Evolutionary conservation across 495 filamentous ascomycete genomes (phyloP), one percentile per base, ranked within the genome.

Genomic region (Penicillium paradoxum): DNA sequence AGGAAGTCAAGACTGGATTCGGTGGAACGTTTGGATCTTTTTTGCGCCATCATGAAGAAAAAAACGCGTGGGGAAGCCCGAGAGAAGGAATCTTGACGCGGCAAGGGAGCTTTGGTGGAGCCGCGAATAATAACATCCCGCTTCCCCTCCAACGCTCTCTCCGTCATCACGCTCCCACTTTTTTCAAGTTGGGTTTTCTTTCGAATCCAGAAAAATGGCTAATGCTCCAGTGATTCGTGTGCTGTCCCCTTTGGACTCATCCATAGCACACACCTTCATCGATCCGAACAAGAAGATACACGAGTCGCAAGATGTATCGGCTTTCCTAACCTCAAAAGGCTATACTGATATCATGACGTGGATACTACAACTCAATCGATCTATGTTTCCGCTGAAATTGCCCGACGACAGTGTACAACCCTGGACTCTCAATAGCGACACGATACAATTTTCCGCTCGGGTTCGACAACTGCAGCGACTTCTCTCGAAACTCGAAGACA

Each of bases 321-420:
- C 73, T 44, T 99, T 97, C 60, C 77, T 90, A 29, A 76, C 77
- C 24, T 89, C 90, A 25, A 81, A 77, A 64, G 93, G 89, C 14
- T 96, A 97, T 70, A 75, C 77, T 39, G 88, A 96, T 66, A 88
- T 97, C 30, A 84, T 87, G 72, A 78, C 79, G 40, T 99, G 96
- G 63, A 67, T 97, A 6, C 68, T 95, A 40, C 93, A 97, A 69
- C 79, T 99, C 24, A 97, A 96, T 65, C 81, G 84, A 36, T 81
- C 90, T 15, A 84, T 97, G 75, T 90, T 91, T 62, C 91, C 93
- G 3, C 73, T 81, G n/a, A 71, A 66, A 52, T 49, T 59, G 0
- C 36, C 59, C 6, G 66, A 73, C 42, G 59, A 64, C 6, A 68
- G 64, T 47, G 56, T 73, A 25, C 76, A 79, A 50, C 69, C 75